phyloP scores from a whole-genome alignment of 257 asterid species.

The Solanum phureja region DNA sequence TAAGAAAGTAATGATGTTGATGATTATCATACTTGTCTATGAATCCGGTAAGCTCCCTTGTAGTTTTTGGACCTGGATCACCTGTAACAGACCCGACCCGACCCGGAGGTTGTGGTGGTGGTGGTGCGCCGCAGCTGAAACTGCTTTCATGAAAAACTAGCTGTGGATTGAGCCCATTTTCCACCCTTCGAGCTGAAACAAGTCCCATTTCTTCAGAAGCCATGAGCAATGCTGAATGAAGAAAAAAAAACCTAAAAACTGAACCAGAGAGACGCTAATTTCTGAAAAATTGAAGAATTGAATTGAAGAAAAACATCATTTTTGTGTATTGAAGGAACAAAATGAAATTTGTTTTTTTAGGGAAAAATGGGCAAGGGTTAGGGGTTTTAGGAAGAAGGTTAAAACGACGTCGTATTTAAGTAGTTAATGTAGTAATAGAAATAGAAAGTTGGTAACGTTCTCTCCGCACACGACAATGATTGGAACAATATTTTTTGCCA shows the following conservation, averaged over 20 bases:
- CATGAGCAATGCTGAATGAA: slow-evolving; percentile 14
- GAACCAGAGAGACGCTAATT: background rate
- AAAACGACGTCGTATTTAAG: background rate
- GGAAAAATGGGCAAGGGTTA: background rate
- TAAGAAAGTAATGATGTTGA: slow-evolving; percentile 22
- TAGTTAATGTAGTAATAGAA: background rate
- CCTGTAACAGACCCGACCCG: slow-evolving; percentile 10
- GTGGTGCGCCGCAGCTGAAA: slow-evolving; percentile 24
- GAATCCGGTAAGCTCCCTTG: slow-evolving; percentile 70
- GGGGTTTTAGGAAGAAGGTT: background rate
- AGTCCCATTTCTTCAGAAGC: slow-evolving; percentile 57
- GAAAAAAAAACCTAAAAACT: background rate
- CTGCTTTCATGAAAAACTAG: slow-evolving; percentile 50
- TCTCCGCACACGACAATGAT: background rate
- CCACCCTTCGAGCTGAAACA: slow-evolving; percentile 41
- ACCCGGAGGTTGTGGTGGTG: slow-evolving; percentile 33
- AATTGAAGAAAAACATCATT: slow-evolving; percentile 3
- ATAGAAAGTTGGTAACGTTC: background rate
- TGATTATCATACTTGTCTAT: slow-evolving; percentile 34
- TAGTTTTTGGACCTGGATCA: slow-evolving; percentile 40
- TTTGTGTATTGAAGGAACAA: background rate
- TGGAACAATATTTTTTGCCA: background rate
- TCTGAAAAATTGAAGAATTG: background rate
- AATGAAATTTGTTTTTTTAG: background rate
- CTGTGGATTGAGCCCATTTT: slow-evolving; percentile 33